Base-by-base conservation (phyloP, 805 yeast genomes). In the Ogataea polymorpha region DNA sequence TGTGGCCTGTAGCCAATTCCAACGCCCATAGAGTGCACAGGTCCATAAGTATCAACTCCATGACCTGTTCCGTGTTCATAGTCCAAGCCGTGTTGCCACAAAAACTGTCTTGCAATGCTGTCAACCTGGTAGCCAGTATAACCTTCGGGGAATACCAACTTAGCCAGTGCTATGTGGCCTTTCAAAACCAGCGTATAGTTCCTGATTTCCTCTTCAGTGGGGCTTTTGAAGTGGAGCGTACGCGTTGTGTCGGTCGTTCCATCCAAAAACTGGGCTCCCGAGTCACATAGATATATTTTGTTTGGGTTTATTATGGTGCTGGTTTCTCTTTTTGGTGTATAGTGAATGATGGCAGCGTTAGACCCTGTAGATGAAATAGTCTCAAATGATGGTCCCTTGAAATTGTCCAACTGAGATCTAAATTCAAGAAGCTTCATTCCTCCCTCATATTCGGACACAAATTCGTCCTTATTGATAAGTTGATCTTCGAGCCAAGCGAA, bases 291-390 rank as follows among this genome's bases (percentile, higher is more conserved):
- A 55, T 77, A 79, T 16, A 77, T 63, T 35, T 74, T 70, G 27
- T 65, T 62, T 6, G 80, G 82, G 49, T 77, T 73, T 32, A 79
- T 77, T 7, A 71, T 60, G 6, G 75, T 52, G 44, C 74, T 68
- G 9, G 60, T 55, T 5, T 66, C 66, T 37, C 61, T 57, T 10
- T 58, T 51, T 4, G 95, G 93, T 30, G 78, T 66, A 58, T 86
- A 86, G 59, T 86, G 95, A 45, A 86, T 82, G 23, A 85, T 68
- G 2, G 93, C 86, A 7, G 87, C 86, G 58, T 84, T 85, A 10
- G 87, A 69, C 1, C 91, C 93, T 1, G 86, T 71, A 5, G 89
- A 77, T 37, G 87, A 78, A 35, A 85, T 84, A 0, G 93, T 84
- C 35, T 77, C 80, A 60, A 85, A 85, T 3, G 88, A 80, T 32